A percentile compares a stretch with the other conserved stretches of the same genome.
phyloP scores from a whole-genome alignment of 2,329 filamentous ascomycete genomes.

The Ceratocystis ficicola region DNA sequence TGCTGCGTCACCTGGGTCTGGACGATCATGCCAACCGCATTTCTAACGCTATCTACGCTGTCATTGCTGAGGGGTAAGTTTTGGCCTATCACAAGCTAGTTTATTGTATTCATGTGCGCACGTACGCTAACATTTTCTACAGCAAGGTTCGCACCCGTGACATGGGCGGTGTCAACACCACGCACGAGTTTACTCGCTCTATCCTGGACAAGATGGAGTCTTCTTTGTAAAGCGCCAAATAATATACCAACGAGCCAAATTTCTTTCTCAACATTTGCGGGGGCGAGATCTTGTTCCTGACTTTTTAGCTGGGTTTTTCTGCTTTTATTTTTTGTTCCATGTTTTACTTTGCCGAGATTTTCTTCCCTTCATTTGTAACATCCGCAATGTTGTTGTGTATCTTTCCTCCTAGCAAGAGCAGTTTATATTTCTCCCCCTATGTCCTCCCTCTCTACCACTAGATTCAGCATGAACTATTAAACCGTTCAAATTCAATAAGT shows the following conservation, averaged over 20 bases:
- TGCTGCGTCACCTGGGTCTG: constrained; percentile 89
- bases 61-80: constrained; percentile 79
- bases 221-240: constrained; percentile 17
- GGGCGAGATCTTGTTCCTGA: background rate
- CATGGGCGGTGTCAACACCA: constrained; percentile 85
- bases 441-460: background rate
- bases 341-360: background rate
- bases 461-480: background rate
- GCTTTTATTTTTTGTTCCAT: background rate
- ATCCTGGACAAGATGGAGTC: constrained; percentile 90
- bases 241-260: constrained; percentile 6
- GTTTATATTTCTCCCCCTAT: background rate
- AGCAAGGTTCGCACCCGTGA: constrained; percentile 83
- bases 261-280: background rate
- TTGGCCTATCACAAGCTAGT: background rate
- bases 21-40: constrained; percentile 98
- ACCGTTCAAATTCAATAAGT: background rate
- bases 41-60: constrained; percentile 66
- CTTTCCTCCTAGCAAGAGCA: background rate
- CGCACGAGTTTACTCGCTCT: constrained; percentile 88
- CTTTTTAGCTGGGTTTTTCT: background rate
- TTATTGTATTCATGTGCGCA: background rate
- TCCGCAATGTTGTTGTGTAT: background rate
- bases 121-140: constrained; percentile 33
- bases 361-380: background rate